Conservation (phyloP, 208 protist species). For the Trichomonas gallinae region DNA sequence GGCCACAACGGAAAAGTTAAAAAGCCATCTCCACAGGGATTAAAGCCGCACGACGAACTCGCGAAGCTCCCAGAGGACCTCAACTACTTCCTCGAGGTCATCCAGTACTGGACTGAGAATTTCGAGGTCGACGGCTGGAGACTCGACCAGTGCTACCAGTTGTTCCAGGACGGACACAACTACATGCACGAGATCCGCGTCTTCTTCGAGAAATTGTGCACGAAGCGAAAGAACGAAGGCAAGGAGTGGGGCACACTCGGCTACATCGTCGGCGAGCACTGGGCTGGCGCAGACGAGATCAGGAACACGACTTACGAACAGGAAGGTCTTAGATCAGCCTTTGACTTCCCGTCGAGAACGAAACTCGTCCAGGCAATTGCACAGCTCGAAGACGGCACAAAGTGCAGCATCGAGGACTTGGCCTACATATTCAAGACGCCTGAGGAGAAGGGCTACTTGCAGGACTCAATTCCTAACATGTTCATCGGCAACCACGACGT, state of each 20-base stretch:
- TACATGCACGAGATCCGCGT: neutral
- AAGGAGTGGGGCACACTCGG: neutral
- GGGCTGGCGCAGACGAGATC: neutral
- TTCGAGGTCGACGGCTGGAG: neutral
- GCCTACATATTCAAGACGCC: neutral
- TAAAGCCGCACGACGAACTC: too few relatives aligned
- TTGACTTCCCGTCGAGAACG: neutral
- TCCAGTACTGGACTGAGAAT: neutral
- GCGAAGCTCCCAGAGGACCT: neutral
- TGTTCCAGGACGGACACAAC: neutral
- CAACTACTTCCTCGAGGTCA: neutral
- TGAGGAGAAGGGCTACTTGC: neutral
- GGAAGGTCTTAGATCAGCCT: neutral
- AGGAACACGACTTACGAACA: neutral
- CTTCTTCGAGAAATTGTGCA: neutral
- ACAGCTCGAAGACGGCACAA: neutral
- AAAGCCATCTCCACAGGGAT: neutral
- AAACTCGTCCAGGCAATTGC: neutral
- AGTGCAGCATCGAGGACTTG: neutral
- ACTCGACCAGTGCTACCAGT: neutral
- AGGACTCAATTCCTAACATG: neutral
- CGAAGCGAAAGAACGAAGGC: neutral
- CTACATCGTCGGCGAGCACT: neutral
- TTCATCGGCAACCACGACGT: neutral
- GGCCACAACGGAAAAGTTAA: neutral